Percentiles rank a stretch among this genome's conserved stretches.
Evolutionary conservation across 2,329 filamentous ascomycete species (phyloP).

Genomic region (Colletotrichum gloeosporioides): DNA sequence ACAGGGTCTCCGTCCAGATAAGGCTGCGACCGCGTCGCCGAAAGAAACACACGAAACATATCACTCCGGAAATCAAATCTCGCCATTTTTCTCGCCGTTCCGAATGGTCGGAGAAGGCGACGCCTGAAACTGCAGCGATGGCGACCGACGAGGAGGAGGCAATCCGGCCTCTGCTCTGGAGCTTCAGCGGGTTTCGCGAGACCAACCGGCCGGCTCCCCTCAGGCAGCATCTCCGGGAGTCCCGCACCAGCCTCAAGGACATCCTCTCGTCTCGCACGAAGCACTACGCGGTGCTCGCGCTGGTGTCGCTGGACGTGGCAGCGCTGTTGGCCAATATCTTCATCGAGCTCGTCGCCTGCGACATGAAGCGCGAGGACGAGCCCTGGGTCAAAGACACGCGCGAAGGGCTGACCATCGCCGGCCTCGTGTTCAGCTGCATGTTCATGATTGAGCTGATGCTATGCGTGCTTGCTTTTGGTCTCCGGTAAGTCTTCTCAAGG

Average conservation of each 20-base stretch:
- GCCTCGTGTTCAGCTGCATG: constrained; percentile 65
- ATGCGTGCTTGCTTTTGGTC: constrained; percentile 67
- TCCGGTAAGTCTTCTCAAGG: constrained; percentile 46
- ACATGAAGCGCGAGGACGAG: constrained; percentile 43
- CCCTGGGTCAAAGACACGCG: constrained; percentile 45
- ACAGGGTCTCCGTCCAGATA: background rate
- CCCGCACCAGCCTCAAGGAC: constrained; percentile 10
- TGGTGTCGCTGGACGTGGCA: constrained; percentile 51
- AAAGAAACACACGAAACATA: background rate
- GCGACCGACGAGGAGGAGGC: constrained; percentile 13
- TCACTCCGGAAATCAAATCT: background rate
- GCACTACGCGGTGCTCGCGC: constrained; percentile 48
- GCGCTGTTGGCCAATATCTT: constrained; percentile 53
- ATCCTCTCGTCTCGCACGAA: constrained; percentile 39
- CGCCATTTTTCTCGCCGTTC: background rate
- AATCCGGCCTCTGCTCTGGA: constrained; percentile 14
- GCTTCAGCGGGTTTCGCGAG: constrained; percentile 18
- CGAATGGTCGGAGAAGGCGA: background rate
- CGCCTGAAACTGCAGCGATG: background rate
- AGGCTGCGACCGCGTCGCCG: background rate
- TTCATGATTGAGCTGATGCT: constrained; percentile 69
- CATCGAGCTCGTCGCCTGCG: constrained; percentile 53
- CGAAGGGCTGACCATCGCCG: constrained; percentile 51
- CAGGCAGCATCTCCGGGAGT: constrained; percentile 15
- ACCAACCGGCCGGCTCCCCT: constrained; percentile 12